phyloP scores from a whole-genome alignment of 2,329 filamentous ascomycete species.

The Tetracladium maxilliforme region DNA sequence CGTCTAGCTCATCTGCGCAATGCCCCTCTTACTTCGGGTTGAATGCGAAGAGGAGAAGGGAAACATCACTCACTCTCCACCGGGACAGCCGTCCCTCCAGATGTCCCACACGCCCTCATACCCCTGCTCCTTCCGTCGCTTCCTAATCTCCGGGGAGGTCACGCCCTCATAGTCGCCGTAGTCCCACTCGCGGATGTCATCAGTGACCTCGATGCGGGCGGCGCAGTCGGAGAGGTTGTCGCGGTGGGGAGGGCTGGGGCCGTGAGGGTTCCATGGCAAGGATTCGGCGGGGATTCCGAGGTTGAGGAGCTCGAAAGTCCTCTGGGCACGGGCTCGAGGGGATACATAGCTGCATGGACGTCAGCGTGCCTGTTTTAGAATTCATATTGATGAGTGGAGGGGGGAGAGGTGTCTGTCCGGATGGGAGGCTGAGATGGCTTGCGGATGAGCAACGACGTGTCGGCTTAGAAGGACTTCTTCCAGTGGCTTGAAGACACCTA shows the following conservation, averaged over 20 bases:
- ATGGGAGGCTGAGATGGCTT: too few species aligned
- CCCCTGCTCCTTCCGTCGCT: conserved; percentile 39
- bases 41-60: neutral
- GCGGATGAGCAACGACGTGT: too few species aligned
- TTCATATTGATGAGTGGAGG: too few species aligned
- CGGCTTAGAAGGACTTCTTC: too few species aligned
- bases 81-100: conserved; percentile 77
- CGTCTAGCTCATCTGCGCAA: neutral
- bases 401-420: too few species aligned
- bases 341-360: conserved; percentile 55
- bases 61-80: conserved; percentile 52
- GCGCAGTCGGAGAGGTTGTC: too few species aligned
- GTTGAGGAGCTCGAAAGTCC: conserved; percentile 78
- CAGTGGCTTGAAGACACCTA: too few species aligned
- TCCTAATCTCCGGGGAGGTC: conserved; percentile 54
- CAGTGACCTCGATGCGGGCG: conserved; percentile 52
- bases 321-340: conserved; percentile 69
- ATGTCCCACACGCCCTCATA: conserved; percentile 59
- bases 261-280: conserved; percentile 50
- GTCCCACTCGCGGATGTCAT: conserved; percentile 72
- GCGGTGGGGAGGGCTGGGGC: conserved; percentile 20
- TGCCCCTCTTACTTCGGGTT: neutral
- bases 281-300: conserved; percentile 53
- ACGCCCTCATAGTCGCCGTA: conserved; percentile 81
- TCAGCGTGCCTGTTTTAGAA: conserved; percentile 3